Evolutionary conservation across 1,284 basidiomycete species (phyloP), one percentile per base, ranked within the genome.

Genomic region (Mycena citricolor): DNA sequence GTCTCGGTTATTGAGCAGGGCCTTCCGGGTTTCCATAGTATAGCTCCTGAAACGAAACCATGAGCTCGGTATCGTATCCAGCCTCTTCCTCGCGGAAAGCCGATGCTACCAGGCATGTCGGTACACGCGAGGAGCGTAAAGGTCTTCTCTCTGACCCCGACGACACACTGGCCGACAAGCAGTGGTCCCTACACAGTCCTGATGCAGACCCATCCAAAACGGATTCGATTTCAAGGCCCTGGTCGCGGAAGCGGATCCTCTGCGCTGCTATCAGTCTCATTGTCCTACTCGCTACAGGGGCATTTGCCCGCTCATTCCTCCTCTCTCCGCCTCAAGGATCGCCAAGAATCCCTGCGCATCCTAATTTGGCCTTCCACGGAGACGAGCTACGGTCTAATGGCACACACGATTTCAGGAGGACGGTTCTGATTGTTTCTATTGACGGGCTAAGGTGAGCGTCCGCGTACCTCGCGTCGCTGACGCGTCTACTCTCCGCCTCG

Each of bases 381-480:
- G 57, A 65, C 33, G 61, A 63, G 21, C 54, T 81, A 28, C 65
- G 69, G 42, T 81, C 77, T 10, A 87, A 93, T 57, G 86, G 87
- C 39, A 92, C 87, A 1, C 83, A 89, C 55, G 70, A 79, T 24
- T 90, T 86, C 66, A 83, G 75, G 66, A 74, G 81, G 54, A 94
- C 89, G 0, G 87, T 92, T 12, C 61, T 94, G 17, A 75, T 94
- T 37, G 80, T 94, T 17, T 92, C 90, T 23, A 88, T 94, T 31
- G 91, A 94, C 60, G 91, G 91, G 0, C 67, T 93, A 31, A 76
- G 88, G 86, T 82, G 57, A 24, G 77, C 65, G n/a, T n/a, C n/a
- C n/a, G n/a, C 3, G 29, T 16, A 5, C 39, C 11, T 7, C 14
- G 6, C 8, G n/a, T n/a, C n/a, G 23, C 26, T 32, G n/a, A 28